A percentile compares a stretch with the other conserved stretches of the same genome.
phyloP scores from a whole-genome alignment of 495 filamentous ascomycete species.

The Parathielavia hyrcaniae region DNA sequence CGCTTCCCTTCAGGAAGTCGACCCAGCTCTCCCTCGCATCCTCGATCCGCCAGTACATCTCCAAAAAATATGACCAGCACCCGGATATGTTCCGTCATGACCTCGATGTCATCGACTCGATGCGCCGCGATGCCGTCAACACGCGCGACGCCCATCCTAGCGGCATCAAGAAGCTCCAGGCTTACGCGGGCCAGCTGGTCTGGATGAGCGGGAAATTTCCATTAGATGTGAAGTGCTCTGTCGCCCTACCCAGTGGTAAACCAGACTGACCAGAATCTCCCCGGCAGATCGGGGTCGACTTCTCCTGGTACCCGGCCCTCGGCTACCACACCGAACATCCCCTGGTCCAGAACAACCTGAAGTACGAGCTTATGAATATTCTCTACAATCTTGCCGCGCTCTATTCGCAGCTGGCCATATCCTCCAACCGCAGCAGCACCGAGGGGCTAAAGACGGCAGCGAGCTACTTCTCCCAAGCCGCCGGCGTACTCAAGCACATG shows the following conservation, averaged over 20 bases:
- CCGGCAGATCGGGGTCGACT: conserved; percentile 80
- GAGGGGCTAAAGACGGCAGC: conserved; percentile 85
- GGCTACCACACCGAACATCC: conserved; percentile 81
- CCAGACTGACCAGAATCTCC: conserved; percentile 23
- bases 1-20: conserved; percentile 81
- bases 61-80: conserved; percentile 97
- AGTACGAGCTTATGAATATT: conserved; percentile 91
- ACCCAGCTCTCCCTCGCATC: conserved; percentile 65
- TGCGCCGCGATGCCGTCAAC: conserved; percentile 76
- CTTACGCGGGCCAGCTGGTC: conserved; percentile 86
- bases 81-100: conserved; percentile 95
- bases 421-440: conserved; percentile 66
- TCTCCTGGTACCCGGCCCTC: conserved; percentile 89
- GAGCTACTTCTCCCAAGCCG: conserved; percentile 85
- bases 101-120: conserved; percentile 74
- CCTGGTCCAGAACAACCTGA: conserved; percentile 83
- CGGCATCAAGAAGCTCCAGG: conserved; percentile 77
- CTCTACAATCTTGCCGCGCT: conserved; percentile 88
- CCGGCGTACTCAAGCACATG: conserved; percentile 76
- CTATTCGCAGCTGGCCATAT: conserved; percentile 85
- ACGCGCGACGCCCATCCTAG: conserved; percentile 85
- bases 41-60: conserved; percentile 94
- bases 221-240: conserved; percentile 61
- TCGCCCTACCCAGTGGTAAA: neutral
- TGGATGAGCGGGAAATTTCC: conserved; percentile 96